Percentiles rank a stretch among this genome's conserved stretches.
Evolutionary conservation across 495 filamentous ascomycete species (phyloP).

Genomic region (Penicillium fimorum): DNA sequence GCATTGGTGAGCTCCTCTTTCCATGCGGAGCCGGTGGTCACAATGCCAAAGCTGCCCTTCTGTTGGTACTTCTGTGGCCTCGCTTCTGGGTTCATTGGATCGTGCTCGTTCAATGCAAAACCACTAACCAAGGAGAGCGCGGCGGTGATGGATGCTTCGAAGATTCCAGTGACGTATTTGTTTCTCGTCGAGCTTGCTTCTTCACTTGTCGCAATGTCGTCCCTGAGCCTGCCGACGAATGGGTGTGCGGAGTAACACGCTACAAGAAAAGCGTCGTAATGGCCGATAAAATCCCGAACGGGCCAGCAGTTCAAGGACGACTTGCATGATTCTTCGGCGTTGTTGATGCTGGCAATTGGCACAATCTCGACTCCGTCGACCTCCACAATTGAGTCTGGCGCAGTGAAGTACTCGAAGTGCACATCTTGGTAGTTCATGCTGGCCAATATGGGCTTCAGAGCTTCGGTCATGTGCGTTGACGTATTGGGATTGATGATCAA

Average conservation of each 20-base stretch:
- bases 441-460: constrained; percentile 62
- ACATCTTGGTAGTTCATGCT: constrained; percentile 48
- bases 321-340: constrained; percentile 48
- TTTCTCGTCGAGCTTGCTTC: constrained; percentile 20
- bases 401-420: constrained; percentile 55
- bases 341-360: constrained; percentile 48
- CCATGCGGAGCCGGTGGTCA: constrained; percentile 86
- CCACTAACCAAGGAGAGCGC: constrained; percentile 50
- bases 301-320: constrained; percentile 57
- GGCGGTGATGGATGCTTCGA: constrained; percentile 71
- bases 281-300: constrained; percentile 49
- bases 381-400: constrained; percentile 36
- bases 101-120: constrained; percentile 25
- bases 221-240: constrained; percentile 61
- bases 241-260: constrained; percentile 91
- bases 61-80: constrained; percentile 33
- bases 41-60: constrained; percentile 74
- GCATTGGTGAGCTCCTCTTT: constrained; percentile 64
- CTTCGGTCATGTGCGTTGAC: constrained; percentile 75
- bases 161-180: constrained; percentile 76
- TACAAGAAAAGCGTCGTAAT: constrained; percentile 75
- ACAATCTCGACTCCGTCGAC: constrained; percentile 31
- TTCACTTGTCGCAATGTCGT: constrained; percentile 33
- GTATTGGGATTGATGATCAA: constrained; percentile 93
- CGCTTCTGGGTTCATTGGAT: constrained; percentile 24